A percentile compares a stretch with the other conserved stretches of the same genome.
Conservation (phyloP, 2,329 filamentous ascomycete genomes). For the Ampelomyces quisqualis region DNA sequence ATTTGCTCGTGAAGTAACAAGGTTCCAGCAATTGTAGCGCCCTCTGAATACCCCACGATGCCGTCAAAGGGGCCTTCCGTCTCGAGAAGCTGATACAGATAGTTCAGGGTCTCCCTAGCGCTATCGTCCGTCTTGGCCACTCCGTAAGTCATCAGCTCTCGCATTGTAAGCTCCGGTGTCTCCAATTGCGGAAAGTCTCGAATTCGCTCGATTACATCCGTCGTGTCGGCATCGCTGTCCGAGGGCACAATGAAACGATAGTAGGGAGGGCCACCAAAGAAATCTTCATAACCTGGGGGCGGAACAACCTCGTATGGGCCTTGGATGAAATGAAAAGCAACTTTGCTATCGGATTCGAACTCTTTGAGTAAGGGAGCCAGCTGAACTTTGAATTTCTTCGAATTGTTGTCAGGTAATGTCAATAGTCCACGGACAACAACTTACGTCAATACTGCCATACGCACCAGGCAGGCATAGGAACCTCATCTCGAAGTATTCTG, state of each 20-base stretch:
- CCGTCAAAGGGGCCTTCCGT: constrained; percentile 48
- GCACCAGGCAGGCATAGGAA: constrained; percentile 31
- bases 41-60: constrained; percentile 63
- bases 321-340: constrained; percentile 28
- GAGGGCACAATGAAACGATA: constrained; percentile 28
- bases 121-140: constrained; percentile 35
- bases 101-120: constrained; percentile 21
- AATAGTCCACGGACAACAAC: neutral
- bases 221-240: constrained; percentile 14
- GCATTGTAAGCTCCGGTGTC: constrained; percentile 58
- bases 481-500: constrained; percentile 7
- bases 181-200: constrained; percentile 57
- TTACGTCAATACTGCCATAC: constrained; percentile 28
- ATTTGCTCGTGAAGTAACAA: constrained; percentile 28
- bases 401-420: neutral
- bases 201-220: constrained; percentile 48
- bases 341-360: constrained; percentile 22
- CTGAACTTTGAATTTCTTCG: constrained; percentile 33
- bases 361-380: constrained; percentile 30
- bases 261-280: constrained; percentile 31
- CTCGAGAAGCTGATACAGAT: constrained; percentile 22
- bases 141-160: constrained; percentile 49
- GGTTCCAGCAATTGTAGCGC: constrained; percentile 57
- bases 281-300: constrained; percentile 30
- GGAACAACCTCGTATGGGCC: constrained; percentile 27